A percentile compares a stretch with the other conserved stretches of the same genome.
These are phyloP conservation scores for Magnolia sinica DNA, from an alignment of 164 flowering plant species.

Conservation along the genomic window DNA sequence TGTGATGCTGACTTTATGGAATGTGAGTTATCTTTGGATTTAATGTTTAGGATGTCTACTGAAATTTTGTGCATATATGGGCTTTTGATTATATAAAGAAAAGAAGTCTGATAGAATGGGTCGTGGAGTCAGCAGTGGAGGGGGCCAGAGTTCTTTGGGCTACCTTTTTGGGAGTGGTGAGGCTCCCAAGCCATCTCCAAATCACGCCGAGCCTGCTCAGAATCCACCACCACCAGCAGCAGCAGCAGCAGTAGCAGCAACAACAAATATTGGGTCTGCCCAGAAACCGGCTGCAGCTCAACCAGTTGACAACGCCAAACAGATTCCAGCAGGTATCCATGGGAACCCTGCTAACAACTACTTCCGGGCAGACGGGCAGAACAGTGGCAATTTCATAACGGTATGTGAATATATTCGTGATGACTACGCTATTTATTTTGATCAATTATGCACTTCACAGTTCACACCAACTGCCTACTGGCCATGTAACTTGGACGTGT, in stretches of 20 bases:
- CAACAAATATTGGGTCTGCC: conserved; percentile 13
- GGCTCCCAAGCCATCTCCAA: conserved; percentile 25
- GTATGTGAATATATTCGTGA: conserved; percentile 14
- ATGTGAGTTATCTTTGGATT: background rate
- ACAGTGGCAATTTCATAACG: conserved; percentile 50
- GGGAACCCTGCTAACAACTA: conserved; percentile 39
- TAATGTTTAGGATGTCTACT: background rate
- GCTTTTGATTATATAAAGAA: background rate
- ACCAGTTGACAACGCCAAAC: conserved; percentile 32
- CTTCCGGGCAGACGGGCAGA: conserved; percentile 45
- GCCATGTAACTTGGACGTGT: background rate
- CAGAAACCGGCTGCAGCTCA: conserved; percentile 19
- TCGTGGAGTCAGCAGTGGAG: conserved; percentile 56
- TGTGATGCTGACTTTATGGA: background rate
- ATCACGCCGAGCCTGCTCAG: conserved; percentile 20
- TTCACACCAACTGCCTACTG: background rate
- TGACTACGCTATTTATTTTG: background rate
- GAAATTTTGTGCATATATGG: conserved; percentile 3
- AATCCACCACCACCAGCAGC: conserved; percentile 13
- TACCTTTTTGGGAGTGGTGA: conserved; percentile 55
- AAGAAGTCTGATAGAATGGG: conserved; percentile 32
- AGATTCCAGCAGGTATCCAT: conserved; percentile 43
- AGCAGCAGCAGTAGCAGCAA: conserved; percentile 4
- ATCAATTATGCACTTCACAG: background rate
- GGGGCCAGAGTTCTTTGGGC: conserved; percentile 57